Evolutionary conservation across 2,329 filamentous ascomycete species (phyloP).

Genomic region (Alternaria metachromatica): DNA sequence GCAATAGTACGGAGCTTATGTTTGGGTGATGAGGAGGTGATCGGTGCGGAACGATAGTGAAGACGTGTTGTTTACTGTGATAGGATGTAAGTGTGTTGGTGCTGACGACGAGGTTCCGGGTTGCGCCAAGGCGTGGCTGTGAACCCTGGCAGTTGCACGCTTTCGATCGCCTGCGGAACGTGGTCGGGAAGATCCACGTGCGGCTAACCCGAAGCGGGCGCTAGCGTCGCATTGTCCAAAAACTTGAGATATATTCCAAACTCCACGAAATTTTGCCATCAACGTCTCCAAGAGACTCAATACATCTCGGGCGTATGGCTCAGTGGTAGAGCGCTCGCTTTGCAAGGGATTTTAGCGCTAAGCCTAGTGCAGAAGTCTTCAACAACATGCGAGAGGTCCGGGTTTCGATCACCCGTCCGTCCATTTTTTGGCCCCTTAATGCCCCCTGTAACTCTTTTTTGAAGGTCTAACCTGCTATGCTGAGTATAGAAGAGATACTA

Average conservation of each 20-base stretch:
- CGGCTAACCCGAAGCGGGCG: neutral
- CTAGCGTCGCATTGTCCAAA: neutral
- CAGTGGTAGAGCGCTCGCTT: slow-evolving; percentile 52
- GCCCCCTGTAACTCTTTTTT: too few relatives aligned
- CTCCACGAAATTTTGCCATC: neutral
- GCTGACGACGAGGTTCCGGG: slow-evolving; percentile 32
- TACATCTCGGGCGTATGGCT: slow-evolving; percentile 38
- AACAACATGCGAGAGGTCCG: too few relatives aligned
- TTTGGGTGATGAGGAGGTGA: neutral
- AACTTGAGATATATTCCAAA: neutral
- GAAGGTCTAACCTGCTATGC: too few relatives aligned
- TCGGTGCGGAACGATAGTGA: neutral
- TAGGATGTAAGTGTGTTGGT: slow-evolving; percentile 20
- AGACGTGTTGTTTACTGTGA: slow-evolving; percentile 25
- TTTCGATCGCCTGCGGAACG: neutral
- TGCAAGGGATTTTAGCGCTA: slow-evolving; percentile 25
- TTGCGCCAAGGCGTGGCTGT: slow-evolving; percentile 31
- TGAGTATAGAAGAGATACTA: too few relatives aligned
- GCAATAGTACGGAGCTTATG: neutral
- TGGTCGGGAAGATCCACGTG: neutral
- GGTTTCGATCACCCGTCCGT: too few relatives aligned
- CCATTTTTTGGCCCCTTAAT: too few relatives aligned
- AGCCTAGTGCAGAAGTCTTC: neutral
- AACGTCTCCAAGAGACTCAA: neutral
- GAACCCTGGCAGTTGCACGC: neutral